Base-by-base conservation (phyloP, 306 rosid species). In the Cicer arietinum region DNA sequence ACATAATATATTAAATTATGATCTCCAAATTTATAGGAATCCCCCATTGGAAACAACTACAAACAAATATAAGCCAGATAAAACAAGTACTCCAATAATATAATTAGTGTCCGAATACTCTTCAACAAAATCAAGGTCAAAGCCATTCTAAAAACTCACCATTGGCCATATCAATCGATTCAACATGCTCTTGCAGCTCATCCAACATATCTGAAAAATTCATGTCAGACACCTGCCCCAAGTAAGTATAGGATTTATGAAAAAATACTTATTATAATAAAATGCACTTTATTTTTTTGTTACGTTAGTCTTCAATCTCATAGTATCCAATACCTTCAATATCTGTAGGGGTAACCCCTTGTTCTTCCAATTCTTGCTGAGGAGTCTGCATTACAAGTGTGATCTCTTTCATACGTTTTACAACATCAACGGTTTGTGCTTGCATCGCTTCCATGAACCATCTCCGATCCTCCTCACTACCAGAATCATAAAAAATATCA, bases 401-500 rank as follows among this genome's bases (percentile, higher is more conserved):
- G 42, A 95, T 95, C 80, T 95, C 98, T 76, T 89, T 95, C 99
- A 95, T 95, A 45, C 99, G 93, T 85, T 92, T 90, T 20, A 88
- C 52, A 18, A 92, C 90, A 86, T 92, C 99, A 57, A 95, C 42
- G 9, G 73, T 88, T 82, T 92, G 97, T 2, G 92, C 77, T 80
- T 95, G 97, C 96, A 95, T 79, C 0, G 99, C 93, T 80, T 95
- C 98, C 99, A 85, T 92, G 68, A 95, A 90, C 96, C 96, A 92
- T 86, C 22, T 85, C 13, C 91, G 77, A 42, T 95, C 99, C 87
- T 92, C 99, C 80, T 88, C 99, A 48, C 99, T 95, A 56, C 48
- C 48, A 14, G n/a, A 59, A 69, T 30, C 80, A 71, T 16, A 48
- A 37, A 67, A 65, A 74, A 9, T 12, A 68, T 60, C 8, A 40